These are phyloP conservation scores for Camelina hispida DNA, from an alignment of 345 rosid species.

Conservation along the genomic window DNA sequence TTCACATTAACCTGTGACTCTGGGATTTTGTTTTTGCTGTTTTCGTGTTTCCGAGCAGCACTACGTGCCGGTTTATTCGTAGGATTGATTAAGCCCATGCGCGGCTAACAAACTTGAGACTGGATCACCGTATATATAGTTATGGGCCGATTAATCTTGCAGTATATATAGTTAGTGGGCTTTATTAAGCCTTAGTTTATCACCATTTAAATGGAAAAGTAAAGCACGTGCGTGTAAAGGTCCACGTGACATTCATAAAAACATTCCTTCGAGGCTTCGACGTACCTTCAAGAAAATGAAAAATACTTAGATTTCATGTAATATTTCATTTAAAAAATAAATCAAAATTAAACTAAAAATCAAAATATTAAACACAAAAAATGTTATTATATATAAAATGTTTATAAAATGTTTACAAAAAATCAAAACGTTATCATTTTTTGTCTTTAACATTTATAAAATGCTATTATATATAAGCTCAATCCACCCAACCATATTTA, in stretches of 20 bases:
- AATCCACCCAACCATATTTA: too few relatives aligned
- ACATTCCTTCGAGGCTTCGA: slow-evolving; percentile 3
- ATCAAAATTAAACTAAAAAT: too few relatives aligned
- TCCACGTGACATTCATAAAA: slow-evolving; percentile 28
- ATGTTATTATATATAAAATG: too few relatives aligned
- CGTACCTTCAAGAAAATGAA: slow-evolving; percentile 3
- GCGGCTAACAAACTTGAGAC: too few relatives aligned
- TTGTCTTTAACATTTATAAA: too few relatives aligned
- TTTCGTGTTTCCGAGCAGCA: slow-evolving; percentile 6
- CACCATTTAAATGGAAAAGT: not conserved
- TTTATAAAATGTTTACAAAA: too few relatives aligned
- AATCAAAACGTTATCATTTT: too few relatives aligned
- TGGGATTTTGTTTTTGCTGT: not conserved
- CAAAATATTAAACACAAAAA: too few relatives aligned
- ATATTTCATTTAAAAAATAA: too few relatives aligned
- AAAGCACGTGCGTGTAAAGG: slow-evolving; percentile 16
- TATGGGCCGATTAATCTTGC: not conserved
- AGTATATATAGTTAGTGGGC: not conserved
- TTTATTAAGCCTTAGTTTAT: not conserved
- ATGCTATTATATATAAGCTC: too few relatives aligned
- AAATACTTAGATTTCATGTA: too few relatives aligned
- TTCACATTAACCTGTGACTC: not conserved
- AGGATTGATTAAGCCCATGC: not conserved
- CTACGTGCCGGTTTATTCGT: slow-evolving; percentile 18
- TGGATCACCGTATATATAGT: too few relatives aligned